Base-by-base conservation (phyloP, 176 grass and related monocot genomes). In the Otatea glauca region DNA sequence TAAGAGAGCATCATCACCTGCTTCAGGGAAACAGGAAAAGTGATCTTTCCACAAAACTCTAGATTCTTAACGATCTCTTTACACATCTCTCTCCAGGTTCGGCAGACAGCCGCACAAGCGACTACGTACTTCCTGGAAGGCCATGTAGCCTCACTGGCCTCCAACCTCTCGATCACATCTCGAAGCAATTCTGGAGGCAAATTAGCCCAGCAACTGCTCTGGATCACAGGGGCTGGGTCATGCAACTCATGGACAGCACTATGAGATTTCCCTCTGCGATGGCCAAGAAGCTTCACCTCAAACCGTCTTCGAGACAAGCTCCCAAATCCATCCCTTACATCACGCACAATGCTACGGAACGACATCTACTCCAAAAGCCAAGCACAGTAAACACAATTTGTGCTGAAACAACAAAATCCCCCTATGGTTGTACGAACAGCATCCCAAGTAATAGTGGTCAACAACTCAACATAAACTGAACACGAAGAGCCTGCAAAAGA, bases 21-120 rank as follows among this genome's bases (percentile, higher is more conserved):
- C 83, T 94, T 94, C 23, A 94, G 70, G 66, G 92, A 92, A 34
- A 90, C 47, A 34, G 92, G 90, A 88, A 94, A 94, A 77, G 92
- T 94, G 43, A 94, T 78, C 86, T 90, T 92, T 24, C 90, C 90
- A 75, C 73, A 90, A 70, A 92, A 90, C 61, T 94, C 92, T 13
- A 75, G 90, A 65, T 65, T 89, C 80, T 86, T 94, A 65, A 92
- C 92, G 21, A 92, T 90, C 78, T 94, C 92, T 83, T 88, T 87
- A 79, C 89, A 92, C 64, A 88, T 92, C 34, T 94, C 81, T 73
- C 92, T 89, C 92, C 92, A 94, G 51, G 92, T 92, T 53, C 55
- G 82, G 32, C 92, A 94, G 70, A 94, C 92, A 72, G 81, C 74
- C 0, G 90, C 90, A 56, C 90, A 92, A 50, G 85, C 85, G 4